A percentile compares a stretch with the other conserved stretches of the same genome.
Conservation (phyloP, 345 rosid species). For the Geranium rotundifolium region DNA sequence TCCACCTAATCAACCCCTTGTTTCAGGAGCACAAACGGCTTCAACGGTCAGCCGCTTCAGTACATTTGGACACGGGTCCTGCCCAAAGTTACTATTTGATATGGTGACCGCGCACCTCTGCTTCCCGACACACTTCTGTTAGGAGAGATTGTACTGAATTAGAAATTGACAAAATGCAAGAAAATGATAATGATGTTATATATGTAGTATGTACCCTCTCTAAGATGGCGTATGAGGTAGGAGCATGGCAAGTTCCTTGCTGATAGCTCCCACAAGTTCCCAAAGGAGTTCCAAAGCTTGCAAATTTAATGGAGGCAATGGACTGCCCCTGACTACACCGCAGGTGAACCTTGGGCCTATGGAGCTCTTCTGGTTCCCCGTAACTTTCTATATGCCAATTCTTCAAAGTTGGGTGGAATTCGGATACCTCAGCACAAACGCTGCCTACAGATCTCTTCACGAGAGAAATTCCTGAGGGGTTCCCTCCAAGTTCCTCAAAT, state of each 20-base stretch:
- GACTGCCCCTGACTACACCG: constrained; percentile 67
- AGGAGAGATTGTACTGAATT: not conserved
- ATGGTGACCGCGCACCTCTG: constrained; percentile 69
- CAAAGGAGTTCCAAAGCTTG: constrained; percentile 96
- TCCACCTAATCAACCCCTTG: constrained; percentile 30
- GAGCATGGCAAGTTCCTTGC: constrained; percentile 91
- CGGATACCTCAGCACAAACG: constrained; percentile 75
- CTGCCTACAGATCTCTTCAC: constrained; percentile 29
- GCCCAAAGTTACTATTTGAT: constrained; percentile 68
- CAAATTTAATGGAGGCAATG: constrained; percentile 76
- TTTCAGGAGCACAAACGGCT: constrained; percentile 58
- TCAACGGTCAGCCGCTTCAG: constrained; percentile 69
- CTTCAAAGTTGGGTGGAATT: constrained; percentile 84
- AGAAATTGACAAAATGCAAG: not conserved
- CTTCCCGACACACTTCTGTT: constrained; percentile 78
- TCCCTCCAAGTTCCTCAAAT: constrained; percentile 52
- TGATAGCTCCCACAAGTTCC: constrained; percentile 94
- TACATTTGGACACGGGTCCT: constrained; percentile 79
- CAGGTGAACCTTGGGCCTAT: constrained; percentile 80
- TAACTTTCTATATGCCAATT: constrained; percentile 99
- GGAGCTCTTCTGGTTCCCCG: constrained; percentile 75
- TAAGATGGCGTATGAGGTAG: constrained; percentile 58
- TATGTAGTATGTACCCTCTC: constrained; percentile 44
- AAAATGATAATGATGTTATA: not conserved
- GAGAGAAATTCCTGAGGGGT: constrained; percentile 30